A percentile compares a stretch with the other conserved stretches of the same genome.
phyloP scores from a whole-genome alignment of 2,329 filamentous ascomycete species.

The Fusarium liriodendri region DNA sequence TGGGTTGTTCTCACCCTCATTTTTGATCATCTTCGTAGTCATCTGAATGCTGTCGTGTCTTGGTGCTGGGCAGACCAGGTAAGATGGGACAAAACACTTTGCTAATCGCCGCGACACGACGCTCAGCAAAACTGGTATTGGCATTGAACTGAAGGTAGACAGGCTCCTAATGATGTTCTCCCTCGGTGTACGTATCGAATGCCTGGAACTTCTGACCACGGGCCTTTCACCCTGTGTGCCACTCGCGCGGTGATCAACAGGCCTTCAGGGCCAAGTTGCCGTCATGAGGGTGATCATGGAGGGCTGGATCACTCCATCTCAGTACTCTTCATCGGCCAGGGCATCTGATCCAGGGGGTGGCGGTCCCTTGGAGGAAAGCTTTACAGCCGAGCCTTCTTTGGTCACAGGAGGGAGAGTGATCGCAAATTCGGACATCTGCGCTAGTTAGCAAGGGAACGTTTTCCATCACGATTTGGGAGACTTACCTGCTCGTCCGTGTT shows the following conservation, averaged over 20 bases:
- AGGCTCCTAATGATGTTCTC: background rate
- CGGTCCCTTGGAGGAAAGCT: too few species aligned
- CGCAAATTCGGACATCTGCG: background rate
- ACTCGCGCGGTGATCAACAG: too few species aligned
- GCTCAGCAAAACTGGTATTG: background rate
- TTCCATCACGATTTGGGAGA: background rate
- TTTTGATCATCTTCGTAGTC: too few species aligned
- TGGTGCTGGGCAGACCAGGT: background rate
- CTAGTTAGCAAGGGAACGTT: background rate
- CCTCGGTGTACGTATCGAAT: background rate
- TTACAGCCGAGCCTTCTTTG: background rate
- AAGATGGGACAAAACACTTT: background rate
- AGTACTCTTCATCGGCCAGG: too few species aligned
- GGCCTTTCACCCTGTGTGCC: too few species aligned
- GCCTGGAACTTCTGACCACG: too few species aligned
- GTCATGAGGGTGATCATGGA: background rate
- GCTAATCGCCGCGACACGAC: background rate
- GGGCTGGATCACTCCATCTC: too few species aligned
- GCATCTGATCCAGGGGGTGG: too few species aligned
- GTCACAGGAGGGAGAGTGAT: background rate
- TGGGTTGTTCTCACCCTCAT: background rate
- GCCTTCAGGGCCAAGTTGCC: background rate
- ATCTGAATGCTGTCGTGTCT: too few species aligned
- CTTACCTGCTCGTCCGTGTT: background rate
- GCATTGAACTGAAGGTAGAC: background rate